phyloP scores from a whole-genome alignment of 805 yeast species.

The Candida gorgasii region DNA sequence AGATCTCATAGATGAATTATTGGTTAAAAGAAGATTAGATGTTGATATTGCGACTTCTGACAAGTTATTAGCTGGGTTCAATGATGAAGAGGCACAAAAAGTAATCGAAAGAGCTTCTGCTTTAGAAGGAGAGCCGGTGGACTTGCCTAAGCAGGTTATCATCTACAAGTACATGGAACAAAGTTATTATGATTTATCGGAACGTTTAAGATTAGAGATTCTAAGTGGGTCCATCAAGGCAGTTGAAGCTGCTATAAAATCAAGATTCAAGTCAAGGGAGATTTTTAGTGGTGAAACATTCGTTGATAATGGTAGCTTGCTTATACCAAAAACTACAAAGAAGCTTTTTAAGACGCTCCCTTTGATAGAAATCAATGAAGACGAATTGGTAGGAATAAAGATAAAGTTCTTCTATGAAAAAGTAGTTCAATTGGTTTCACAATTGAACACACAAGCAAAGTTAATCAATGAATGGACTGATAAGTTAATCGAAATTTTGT shows the following conservation, averaged over 20 bases:
- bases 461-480: constrained; percentile 54
- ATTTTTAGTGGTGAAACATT: constrained; percentile 13
- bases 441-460: constrained; percentile 53
- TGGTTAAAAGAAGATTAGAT: constrained; percentile 9
- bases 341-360: constrained; percentile 34
- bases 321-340: constrained; percentile 36
- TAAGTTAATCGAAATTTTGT: constrained; percentile 43
- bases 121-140: too few species aligned
- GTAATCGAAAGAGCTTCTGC: too few species aligned
- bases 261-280: constrained; percentile 26
- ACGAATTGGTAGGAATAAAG: constrained; percentile 21
- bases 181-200: constrained; percentile 36
- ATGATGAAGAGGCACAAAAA: too few species aligned
- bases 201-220: constrained; percentile 31
- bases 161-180: constrained; percentile 28
- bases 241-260: constrained; percentile 26
- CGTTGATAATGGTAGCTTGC: constrained; percentile 30
- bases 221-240: constrained; percentile 29
- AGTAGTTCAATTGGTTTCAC: constrained; percentile 20
- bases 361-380: constrained; percentile 19
- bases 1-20: constrained; percentile 23
- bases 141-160: too few species aligned
- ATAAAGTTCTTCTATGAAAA: constrained; percentile 22
- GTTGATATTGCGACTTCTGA: constrained; percentile 1
- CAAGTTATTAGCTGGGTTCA: too few species aligned